phyloP scores from a whole-genome alignment of 2,329 filamentous ascomycete species.

The Paraphoma chrysanthemicola region DNA sequence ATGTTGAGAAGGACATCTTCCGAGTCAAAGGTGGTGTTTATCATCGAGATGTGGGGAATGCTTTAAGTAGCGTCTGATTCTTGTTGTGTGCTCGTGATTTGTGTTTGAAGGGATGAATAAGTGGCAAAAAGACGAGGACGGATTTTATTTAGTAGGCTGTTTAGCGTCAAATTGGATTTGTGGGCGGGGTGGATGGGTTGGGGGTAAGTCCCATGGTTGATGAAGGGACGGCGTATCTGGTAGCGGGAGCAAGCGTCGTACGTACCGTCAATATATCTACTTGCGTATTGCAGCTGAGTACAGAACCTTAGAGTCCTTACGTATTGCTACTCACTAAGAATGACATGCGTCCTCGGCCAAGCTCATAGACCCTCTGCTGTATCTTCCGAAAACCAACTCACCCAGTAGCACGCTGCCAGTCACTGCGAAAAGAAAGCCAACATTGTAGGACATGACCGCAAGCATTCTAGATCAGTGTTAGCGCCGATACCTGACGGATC shows the following conservation, averaged over 20 bases:
- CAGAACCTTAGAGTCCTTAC: too few relatives aligned
- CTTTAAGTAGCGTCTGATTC: not conserved
- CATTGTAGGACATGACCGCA: slow-evolving; percentile 43
- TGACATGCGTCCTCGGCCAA: slow-evolving; percentile 28
- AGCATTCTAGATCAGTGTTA: slow-evolving; percentile 30
- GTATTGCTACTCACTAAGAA: not conserved
- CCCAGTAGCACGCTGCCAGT: slow-evolving; percentile 37
- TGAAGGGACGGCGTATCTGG: not conserved
- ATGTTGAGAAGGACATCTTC: too few relatives aligned
- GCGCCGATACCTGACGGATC: not conserved
- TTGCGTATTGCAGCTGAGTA: too few relatives aligned
- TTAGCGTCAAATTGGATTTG: not conserved
- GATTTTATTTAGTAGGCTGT: not conserved
- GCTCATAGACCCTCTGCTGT: slow-evolving; percentile 22
- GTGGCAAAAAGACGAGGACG: too few relatives aligned
- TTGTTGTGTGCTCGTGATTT: too few relatives aligned
- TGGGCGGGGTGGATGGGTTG: not conserved
- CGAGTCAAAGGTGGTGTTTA: too few relatives aligned
- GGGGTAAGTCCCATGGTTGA: not conserved
- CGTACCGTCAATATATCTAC: not conserved
- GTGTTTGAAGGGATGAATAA: too few relatives aligned
- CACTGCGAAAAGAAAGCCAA: slow-evolving; percentile 39
- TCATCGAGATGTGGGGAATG: not conserved
- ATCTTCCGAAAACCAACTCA: slow-evolving; percentile 37
- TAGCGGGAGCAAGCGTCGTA: not conserved